A percentile compares a stretch with the other conserved stretches of the same genome.
Conservation (phyloP, 257 asterid species). For the Handroanthus guayacan region DNA sequence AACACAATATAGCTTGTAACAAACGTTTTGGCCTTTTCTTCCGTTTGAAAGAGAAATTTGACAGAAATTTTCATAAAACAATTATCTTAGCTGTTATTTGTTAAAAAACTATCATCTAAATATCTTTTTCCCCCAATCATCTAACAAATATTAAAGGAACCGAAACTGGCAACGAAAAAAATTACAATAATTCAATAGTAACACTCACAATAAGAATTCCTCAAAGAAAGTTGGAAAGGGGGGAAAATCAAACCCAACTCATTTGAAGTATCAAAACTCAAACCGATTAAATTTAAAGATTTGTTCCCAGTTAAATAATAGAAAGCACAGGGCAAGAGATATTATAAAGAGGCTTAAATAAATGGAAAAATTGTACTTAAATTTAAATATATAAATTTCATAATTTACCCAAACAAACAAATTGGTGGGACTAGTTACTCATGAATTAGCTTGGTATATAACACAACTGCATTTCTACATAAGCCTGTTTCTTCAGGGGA, state of each 20-base stretch:
- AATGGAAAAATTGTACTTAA: no score
- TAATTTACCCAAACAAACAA: no score
- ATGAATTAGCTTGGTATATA: no score
- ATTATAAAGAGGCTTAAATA: no score
- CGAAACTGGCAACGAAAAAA: neutral
- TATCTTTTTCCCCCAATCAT: neutral
- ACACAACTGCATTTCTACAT: neutral
- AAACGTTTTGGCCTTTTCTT: neutral
- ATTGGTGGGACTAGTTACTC: no score
- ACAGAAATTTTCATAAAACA: neutral
- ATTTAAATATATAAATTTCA: no score
- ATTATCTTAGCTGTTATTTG: slow-evolving; percentile 3
- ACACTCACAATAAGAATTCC: neutral
- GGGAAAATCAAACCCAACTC: neutral
- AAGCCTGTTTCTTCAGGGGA: neutral
- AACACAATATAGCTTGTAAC: neutral
- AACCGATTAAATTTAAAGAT: neutral
- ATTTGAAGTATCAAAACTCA: slow-evolving; percentile 1
- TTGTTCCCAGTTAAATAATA: neutral
- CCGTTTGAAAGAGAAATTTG: slow-evolving; percentile 10
- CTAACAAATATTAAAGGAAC: slow-evolving; percentile 5
- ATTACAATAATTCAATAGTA: neutral
- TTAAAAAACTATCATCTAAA: neutral
- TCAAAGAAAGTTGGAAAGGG: neutral
- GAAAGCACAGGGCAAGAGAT: neutral